A percentile compares a stretch with the other conserved stretches of the same genome.
Evolutionary conservation across 306 rosid genomes (phyloP).

Genomic region (Prunus kanzakura): DNA sequence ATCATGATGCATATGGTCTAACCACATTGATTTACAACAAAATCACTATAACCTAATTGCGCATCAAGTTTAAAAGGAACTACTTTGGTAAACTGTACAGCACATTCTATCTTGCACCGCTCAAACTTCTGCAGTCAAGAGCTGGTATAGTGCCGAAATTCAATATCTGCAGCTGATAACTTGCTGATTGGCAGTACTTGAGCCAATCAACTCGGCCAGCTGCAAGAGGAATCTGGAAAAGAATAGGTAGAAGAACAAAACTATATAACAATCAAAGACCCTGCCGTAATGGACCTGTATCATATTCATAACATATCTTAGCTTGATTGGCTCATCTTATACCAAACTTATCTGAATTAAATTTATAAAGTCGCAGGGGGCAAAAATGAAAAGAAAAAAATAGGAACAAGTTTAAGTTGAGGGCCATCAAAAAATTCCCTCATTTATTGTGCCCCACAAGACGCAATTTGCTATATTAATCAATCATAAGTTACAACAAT

Average conservation of each 20-base stretch:
- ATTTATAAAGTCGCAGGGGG: neutral
- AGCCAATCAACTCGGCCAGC: constrained; percentile 84
- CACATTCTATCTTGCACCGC: constrained; percentile 70
- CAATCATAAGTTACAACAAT: constrained; percentile 11
- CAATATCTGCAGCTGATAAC: constrained; percentile 71
- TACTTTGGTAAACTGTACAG: constrained; percentile 33
- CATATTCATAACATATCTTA: neutral
- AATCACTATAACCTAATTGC: neutral
- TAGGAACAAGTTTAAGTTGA: neutral
- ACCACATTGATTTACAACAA: neutral
- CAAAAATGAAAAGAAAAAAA: neutral
- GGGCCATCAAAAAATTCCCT: neutral
- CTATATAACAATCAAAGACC: neutral
- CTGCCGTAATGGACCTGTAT: neutral
- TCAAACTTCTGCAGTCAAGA: constrained; percentile 65
- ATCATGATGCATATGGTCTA: neutral
- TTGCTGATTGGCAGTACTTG: constrained; percentile 61
- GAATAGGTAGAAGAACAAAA: neutral
- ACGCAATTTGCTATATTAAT: neutral
- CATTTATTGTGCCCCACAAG: neutral
- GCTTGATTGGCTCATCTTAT: neutral
- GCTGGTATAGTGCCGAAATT: constrained; percentile 59
- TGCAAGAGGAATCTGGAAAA: constrained; percentile 26
- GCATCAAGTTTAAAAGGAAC: neutral
- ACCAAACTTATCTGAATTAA: neutral